Percentiles rank a stretch among this genome's conserved stretches.
These are phyloP conservation scores for Cubamyces lactineus DNA, from an alignment of 768 basidiomycete genomes.

Conservation along the genomic window DNA sequence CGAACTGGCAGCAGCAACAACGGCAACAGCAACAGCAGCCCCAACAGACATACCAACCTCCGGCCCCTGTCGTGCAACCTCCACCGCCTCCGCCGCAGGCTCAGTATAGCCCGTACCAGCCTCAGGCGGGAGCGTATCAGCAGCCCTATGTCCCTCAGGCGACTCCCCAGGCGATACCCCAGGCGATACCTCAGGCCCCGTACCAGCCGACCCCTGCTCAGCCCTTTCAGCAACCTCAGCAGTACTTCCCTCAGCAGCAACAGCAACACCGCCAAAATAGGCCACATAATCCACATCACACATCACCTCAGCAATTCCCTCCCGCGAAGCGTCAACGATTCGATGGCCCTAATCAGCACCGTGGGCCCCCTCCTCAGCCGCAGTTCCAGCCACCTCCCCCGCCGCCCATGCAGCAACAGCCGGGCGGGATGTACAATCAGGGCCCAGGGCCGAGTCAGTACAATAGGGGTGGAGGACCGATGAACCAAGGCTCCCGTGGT, in stretches of 20 bases:
- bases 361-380: conserved; percentile 58
- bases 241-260: conserved; percentile 40
- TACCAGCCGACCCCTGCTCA: conserved; percentile 52
- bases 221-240: conserved; percentile 43
- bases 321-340: conserved; percentile 92
- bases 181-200: conserved; percentile 43
- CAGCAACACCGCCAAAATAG: conserved; percentile 43
- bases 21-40: conserved; percentile 65
- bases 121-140: conserved; percentile 57
- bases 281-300: conserved; percentile 54
- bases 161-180: conserved; percentile 44
- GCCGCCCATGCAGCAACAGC: conserved; percentile 48
- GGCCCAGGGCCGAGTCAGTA: conserved; percentile 32
- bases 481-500: conserved; percentile 48
- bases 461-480: conserved; percentile 46
- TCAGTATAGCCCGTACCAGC: conserved; percentile 78
- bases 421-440: conserved; percentile 33
- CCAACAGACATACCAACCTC: conserved; percentile 53
- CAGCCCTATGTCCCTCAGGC: conserved; percentile 71
- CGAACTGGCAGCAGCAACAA: conserved; percentile 57
- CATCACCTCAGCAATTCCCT: conserved; percentile 80
- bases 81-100: conserved; percentile 60
- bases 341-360: conserved; percentile 71
- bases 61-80: conserved; percentile 51
- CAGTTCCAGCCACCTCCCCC: conserved; percentile 67